Evolutionary conservation across 2,329 filamentous ascomycete genomes (phyloP).

Genomic region (Cyphellophora attinorum): DNA sequence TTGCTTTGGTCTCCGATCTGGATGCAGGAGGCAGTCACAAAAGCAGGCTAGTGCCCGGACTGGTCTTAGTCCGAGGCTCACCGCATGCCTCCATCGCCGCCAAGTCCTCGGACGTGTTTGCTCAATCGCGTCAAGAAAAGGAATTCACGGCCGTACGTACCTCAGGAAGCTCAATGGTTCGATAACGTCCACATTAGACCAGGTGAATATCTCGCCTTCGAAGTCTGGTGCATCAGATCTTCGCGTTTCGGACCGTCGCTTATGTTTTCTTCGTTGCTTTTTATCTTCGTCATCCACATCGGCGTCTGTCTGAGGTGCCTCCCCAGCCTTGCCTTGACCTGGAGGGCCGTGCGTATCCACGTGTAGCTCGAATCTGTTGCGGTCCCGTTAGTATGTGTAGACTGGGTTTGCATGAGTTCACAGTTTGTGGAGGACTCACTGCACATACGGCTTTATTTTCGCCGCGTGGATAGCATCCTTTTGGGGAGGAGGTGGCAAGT

Average conservation of each 20-base stretch:
- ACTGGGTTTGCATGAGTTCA: too few species aligned
- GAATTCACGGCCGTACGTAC: constrained; percentile 38
- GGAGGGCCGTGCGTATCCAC: constrained; percentile 51
- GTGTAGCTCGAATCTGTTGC: constrained; percentile 71
- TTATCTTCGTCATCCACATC: constrained; percentile 25
- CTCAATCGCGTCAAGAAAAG: background rate
- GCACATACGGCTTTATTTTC: constrained; percentile 64
- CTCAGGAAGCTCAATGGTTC: constrained; percentile 63
- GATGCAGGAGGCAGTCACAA: background rate
- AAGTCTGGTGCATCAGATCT: constrained; percentile 58
- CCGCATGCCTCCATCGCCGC: background rate
- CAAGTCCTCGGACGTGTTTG: background rate
- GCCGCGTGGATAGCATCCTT: constrained; percentile 25
- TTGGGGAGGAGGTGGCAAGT: constrained; percentile 56
- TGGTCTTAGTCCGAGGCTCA: too few species aligned
- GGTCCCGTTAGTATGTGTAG: too few species aligned
- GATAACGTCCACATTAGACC: constrained; percentile 46
- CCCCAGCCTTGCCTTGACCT: constrained; percentile 39
- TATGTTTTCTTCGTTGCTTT: constrained; percentile 36
- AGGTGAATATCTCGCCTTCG: constrained; percentile 49
- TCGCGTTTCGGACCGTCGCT: constrained; percentile 46
- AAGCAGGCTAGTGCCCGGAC: constrained; percentile 1
- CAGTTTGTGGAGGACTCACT: too few species aligned
- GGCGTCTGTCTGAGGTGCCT: constrained; percentile 26
- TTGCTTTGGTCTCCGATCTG: background rate